Evolutionary conservation across 140 eudicot genomes (phyloP).

Genomic region (Bidens hawaiensis): DNA sequence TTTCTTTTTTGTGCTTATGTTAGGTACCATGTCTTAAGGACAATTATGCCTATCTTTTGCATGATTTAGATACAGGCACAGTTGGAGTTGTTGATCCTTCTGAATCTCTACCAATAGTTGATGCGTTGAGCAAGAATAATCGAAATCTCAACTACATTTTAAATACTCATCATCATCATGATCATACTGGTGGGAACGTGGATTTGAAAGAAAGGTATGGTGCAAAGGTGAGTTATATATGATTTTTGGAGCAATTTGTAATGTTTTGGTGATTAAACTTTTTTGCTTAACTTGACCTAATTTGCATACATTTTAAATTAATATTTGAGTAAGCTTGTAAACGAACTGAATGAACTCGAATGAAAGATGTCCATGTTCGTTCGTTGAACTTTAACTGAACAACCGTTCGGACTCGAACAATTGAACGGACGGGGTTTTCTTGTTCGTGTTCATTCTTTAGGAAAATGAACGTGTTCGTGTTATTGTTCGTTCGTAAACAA

Average conservation of each 20-base stretch:
- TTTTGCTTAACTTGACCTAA: not conserved
- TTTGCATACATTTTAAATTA: not conserved
- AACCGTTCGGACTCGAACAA: too few relatives aligned
- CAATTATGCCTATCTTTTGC: conserved; percentile 87
- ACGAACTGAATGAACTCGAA: too few relatives aligned
- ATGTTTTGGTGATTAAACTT: not conserved
- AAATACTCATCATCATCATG: conserved; percentile 91
- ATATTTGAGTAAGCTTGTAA: too few relatives aligned
- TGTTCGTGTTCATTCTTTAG: too few relatives aligned
- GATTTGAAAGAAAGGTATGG: conserved; percentile 90
- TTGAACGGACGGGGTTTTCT: too few relatives aligned
- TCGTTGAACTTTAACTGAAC: too few relatives aligned
- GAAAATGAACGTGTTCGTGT: too few relatives aligned
- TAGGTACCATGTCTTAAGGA: conserved; percentile 91
- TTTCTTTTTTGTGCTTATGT: conserved; percentile 2
- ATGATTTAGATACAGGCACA: conserved; percentile 89
- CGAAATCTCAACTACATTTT: conserved; percentile 74
- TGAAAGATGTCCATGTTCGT: too few relatives aligned
- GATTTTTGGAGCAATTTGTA: conserved; percentile 7
- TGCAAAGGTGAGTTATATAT: conserved; percentile 76
- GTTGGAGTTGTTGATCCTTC: conserved; percentile 99
- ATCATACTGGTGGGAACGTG: conserved; percentile 94
- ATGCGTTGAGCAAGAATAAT: conserved; percentile 68
- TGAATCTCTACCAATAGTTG: conserved; percentile 78
- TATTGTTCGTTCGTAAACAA: too few relatives aligned